phyloP scores from a whole-genome alignment of 345 rosid genomes.

The Alliaria petiolata region DNA sequence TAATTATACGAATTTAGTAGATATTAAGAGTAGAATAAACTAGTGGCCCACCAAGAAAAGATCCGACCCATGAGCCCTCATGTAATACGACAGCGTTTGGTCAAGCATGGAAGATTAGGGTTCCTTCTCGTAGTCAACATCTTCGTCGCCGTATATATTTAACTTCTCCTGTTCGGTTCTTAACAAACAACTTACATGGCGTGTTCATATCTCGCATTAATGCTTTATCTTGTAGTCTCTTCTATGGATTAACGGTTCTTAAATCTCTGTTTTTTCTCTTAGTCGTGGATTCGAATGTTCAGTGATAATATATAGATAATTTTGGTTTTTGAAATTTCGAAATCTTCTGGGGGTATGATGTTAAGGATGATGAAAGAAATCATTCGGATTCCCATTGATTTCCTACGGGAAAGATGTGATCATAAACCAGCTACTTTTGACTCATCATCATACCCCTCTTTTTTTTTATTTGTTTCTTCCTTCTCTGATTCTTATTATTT shows the following conservation, averaged over 20 bases:
- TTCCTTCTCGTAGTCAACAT: no score
- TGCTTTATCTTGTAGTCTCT: no score
- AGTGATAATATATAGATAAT: no score
- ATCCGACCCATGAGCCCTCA: not conserved
- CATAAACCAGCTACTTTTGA: conserved; percentile 31
- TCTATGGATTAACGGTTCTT: no score
- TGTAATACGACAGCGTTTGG: not conserved
- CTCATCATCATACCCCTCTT: not conserved
- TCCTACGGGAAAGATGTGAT: conserved; percentile 15
- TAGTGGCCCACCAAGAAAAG: not conserved
- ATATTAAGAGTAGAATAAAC: no score
- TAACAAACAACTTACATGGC: no score
- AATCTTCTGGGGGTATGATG: not conserved
- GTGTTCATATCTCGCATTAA: not conserved
- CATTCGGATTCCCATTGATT: conserved; percentile 31
- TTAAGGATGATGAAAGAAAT: not conserved
- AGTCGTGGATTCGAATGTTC: not conserved
- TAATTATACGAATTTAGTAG: no score
- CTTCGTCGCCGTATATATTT: conserved; percentile 6
- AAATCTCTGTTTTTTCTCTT: not conserved
- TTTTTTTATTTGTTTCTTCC: not conserved
- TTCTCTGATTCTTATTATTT: no score
- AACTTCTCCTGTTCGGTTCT: not conserved
- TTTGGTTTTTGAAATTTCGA: not conserved
- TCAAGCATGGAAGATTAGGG: not conserved